Conservation (phyloP, 2,329 filamentous ascomycete species). For the Ophiostoma piceae region DNA sequence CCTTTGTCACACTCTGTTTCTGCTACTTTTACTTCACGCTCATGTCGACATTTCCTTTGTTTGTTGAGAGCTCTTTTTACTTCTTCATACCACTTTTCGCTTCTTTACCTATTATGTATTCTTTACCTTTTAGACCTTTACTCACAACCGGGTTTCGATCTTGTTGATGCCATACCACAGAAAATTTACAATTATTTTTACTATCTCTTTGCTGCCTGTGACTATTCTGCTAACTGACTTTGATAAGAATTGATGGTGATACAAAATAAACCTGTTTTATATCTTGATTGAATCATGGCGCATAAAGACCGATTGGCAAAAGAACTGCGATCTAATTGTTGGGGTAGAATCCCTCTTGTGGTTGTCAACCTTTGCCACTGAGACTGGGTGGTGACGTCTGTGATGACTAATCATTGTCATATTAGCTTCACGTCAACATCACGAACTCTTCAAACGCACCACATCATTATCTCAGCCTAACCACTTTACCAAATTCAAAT, state of each 20-base stretch:
- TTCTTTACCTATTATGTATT: constrained; percentile 18
- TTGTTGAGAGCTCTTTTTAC: constrained; percentile 1
- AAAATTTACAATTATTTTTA: constrained; percentile 1
- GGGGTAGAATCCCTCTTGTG: neutral
- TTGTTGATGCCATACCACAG: neutral
- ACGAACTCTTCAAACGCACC: neutral
- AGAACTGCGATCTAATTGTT: neutral
- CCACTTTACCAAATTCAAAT: neutral
- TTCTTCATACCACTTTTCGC: constrained; percentile 15
- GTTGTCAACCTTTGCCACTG: neutral
- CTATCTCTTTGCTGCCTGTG: neutral
- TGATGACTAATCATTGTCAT: neutral
- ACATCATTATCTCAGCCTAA: neutral
- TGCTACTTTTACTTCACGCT: constrained; percentile 1
- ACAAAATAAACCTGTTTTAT: neutral
- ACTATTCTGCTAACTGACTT: neutral
- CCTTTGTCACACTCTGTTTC: neutral
- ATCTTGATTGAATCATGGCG: neutral
- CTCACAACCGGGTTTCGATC: neutral
- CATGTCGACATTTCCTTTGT: constrained; percentile 16
- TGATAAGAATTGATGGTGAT: neutral
- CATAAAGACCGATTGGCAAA: neutral
- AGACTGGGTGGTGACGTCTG: neutral
- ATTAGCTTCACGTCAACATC: neutral
- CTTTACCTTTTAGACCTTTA: constrained; percentile 14